Percentiles rank a stretch among this genome's conserved stretches.
Conservation (phyloP, 108 stramenopile species). For the Licmophora abbreviata region DNA sequence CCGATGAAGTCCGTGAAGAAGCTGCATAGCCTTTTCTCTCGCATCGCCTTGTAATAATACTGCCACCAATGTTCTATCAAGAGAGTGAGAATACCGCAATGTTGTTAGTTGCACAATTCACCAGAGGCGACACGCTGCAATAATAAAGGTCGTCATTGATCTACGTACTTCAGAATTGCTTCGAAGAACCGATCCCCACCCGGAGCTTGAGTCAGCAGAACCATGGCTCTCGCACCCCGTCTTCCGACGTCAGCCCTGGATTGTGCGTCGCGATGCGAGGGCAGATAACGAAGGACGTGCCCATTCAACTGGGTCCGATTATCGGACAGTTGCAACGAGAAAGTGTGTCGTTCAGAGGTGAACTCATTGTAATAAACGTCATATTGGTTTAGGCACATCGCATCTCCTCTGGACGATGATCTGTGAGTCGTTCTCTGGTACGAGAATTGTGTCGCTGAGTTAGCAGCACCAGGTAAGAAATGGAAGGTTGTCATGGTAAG, state of each 20-base stretch:
- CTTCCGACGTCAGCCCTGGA: constrained; percentile 28
- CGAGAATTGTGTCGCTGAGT: too few species aligned
- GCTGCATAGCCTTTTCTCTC: too few species aligned
- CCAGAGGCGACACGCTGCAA: not conserved
- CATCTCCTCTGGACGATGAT: not conserved
- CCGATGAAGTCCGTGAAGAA: constrained; percentile 3
- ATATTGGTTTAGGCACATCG: not conserved
- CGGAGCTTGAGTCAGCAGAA: constrained; percentile 24
- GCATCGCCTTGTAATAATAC: constrained; percentile 2
- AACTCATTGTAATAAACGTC: constrained; percentile 6
- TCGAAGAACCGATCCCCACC: constrained; percentile 25
- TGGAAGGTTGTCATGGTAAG: too few species aligned
- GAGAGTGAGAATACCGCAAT: too few species aligned
- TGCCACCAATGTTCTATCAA: not conserved
- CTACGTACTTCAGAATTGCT: constrained; percentile 23
- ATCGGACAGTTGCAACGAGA: constrained; percentile 1
- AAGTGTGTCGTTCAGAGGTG: constrained; percentile 4
- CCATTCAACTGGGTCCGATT: constrained; percentile 19
- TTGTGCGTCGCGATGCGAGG: constrained; percentile 6
- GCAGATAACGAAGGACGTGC: constrained; percentile 30
- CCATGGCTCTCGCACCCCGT: constrained; percentile 23
- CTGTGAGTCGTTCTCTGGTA: too few species aligned
- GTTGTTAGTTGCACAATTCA: too few species aligned
- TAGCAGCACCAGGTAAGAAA: too few species aligned
- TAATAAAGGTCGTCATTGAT: not conserved